Conservation (phyloP, 441 rosid genomes). For the Gossypium schwendimanii region DNA sequence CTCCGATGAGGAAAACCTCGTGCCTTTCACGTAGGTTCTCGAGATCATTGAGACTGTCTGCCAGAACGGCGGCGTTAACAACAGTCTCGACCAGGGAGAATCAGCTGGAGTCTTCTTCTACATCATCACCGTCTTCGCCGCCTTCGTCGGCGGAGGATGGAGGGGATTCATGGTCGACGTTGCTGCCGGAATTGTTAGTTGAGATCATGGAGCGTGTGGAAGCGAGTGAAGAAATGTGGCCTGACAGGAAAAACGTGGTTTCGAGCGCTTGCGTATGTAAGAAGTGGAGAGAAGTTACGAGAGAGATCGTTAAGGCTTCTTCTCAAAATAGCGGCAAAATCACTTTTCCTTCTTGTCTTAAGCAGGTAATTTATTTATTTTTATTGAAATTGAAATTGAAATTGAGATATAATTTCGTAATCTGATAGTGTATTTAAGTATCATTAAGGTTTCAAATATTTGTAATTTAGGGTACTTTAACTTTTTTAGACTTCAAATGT, state of each 20-base stretch:
- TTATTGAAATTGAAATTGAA: background rate
- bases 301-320: constrained; percentile 47
- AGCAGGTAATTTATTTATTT: constrained; percentile 37
- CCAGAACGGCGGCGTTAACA: constrained; percentile 14
- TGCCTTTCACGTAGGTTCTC: constrained; percentile 46
- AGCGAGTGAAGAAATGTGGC: constrained; percentile 67
- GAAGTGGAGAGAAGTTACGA: constrained; percentile 70
- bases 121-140: background rate
- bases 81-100: background rate
- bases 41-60: constrained; percentile 27
- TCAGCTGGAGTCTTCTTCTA: background rate
- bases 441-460: background rate
- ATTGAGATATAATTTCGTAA: background rate
- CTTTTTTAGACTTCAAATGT: background rate
- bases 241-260: constrained; percentile 56
- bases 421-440: background rate
- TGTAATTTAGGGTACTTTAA: background rate
- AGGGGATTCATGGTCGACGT: constrained; percentile 53
- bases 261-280: constrained; percentile 79
- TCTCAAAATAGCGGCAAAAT: constrained; percentile 37
- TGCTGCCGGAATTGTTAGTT: constrained; percentile 73
- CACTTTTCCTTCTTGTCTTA: constrained; percentile 87
- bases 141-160: background rate
- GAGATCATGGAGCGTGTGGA: constrained; percentile 79
- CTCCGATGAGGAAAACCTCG: constrained; percentile 37